Percentiles rank a stretch among this genome's conserved stretches.
Evolutionary conservation across 2,329 filamentous ascomycete genomes (phyloP).

Genomic region (Botrytis deweyae): DNA sequence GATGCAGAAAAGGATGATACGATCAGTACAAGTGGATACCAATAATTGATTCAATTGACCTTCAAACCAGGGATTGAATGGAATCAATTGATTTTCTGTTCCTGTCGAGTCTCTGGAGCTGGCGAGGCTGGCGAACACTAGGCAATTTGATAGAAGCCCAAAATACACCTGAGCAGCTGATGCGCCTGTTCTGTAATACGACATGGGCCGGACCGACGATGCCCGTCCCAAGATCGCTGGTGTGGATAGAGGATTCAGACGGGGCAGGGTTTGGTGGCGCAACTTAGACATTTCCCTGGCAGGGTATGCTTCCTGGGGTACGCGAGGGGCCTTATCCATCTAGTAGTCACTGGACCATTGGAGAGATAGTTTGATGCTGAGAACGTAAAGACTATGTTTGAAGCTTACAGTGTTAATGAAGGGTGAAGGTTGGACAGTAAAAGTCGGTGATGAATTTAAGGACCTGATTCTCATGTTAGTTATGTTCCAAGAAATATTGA

Average conservation of each 20-base stretch:
- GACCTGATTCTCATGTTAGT: constrained; percentile 13
- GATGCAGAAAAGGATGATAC: constrained; percentile 29
- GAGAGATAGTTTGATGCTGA: neutral
- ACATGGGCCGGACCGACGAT: constrained; percentile 30
- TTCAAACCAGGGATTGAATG: neutral
- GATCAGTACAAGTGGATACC: constrained; percentile 27
- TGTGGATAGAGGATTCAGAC: constrained; percentile 9
- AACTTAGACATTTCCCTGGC: constrained; percentile 22
- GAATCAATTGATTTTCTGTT: neutral
- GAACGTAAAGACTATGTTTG: neutral
- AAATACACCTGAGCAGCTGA: constrained; percentile 29
- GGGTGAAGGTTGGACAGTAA: neutral
- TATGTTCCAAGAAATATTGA: neutral
- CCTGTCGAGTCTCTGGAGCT: constrained; percentile 14
- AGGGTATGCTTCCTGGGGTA: constrained; percentile 10
- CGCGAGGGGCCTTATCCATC: neutral
- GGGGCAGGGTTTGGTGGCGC: constrained; percentile 27
- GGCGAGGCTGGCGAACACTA: constrained; percentile 28
- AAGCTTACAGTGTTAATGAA: constrained; percentile 16
- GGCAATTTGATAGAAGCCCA: constrained; percentile 1
- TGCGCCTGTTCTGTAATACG: constrained; percentile 24
- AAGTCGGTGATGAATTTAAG: neutral
- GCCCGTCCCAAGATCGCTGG: constrained; percentile 16
- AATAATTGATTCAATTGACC: neutral
- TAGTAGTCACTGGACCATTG: constrained; percentile 13